Evolutionary conservation across 2,329 filamentous ascomycete species (phyloP).

Genomic region (Trichoderma lentiforme): DNA sequence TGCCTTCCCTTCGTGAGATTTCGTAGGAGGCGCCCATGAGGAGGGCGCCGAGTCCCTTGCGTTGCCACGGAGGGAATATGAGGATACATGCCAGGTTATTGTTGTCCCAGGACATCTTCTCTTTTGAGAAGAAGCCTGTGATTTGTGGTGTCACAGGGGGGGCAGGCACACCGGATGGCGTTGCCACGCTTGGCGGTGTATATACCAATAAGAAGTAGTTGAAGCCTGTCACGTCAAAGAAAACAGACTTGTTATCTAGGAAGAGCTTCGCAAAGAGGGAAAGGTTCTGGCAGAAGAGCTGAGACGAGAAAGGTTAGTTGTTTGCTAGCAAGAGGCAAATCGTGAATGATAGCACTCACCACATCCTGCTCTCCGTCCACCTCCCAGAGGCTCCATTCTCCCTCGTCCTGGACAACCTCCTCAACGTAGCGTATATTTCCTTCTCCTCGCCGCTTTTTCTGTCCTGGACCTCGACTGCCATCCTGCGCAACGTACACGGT

Average conservation of each 20-base stretch:
- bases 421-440: conserved; percentile 39
- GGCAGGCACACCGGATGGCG: conserved; percentile 13
- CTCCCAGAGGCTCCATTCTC: conserved; percentile 84
- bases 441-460: conserved; percentile 39
- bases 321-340: background rate
- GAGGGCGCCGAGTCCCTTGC: conserved; percentile 79
- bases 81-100: conserved; percentile 97
- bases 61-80: conserved; percentile 93
- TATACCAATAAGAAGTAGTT: conserved; percentile 91
- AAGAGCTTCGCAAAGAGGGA: conserved; percentile 97
- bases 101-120: conserved; percentile 98
- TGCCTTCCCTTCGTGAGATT: conserved; percentile 76
- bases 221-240: conserved; percentile 93
- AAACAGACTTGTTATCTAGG: conserved; percentile 96
- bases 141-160: conserved; percentile 43
- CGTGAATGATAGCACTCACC: conserved; percentile 40
- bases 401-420: conserved; percentile 53
- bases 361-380: conserved; percentile 85
- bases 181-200: conserved; percentile 43
- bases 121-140: conserved; percentile 97
- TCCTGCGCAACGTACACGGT: conserved; percentile 38
- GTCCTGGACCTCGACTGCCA: conserved; percentile 29
- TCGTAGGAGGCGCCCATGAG: conserved; percentile 94
- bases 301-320: conserved; percentile 14
- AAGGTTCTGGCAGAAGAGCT: conserved; percentile 90